Base-by-base conservation (phyloP, 1,284 basidiomycete genomes). In the Cutaneotrichosporon daszewskae region DNA sequence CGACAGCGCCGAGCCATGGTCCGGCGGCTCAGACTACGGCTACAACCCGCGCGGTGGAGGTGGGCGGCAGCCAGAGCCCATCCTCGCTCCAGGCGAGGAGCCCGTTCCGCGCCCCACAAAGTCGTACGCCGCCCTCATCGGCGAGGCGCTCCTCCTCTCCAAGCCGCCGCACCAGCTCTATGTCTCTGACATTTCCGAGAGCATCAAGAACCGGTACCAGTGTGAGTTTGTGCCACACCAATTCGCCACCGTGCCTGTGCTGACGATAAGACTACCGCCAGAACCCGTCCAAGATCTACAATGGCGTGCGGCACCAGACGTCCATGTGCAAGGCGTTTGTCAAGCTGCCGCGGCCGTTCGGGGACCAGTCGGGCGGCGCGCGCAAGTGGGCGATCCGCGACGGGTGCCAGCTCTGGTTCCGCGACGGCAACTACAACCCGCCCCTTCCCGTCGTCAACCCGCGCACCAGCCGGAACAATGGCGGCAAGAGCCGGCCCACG, bases 261-360 rank as follows among this genome's bases (percentile, higher is more conserved):
- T 38, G 31, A 32, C 26, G 20, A 12, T 33, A 28, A 69, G 67
- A 66, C 53, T 72, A 68, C 51, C 63, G 64, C 32, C 64, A 69
- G 35, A 65, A 69, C 55, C 68, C 70, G 3, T 59, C 65, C 35
- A 65, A 71, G 51, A 63, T 72, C 42, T 72, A 72, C 64, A 71
- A 71, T 51, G 70, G 70, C n/a, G 64, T 72, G 20, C 62, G 70
- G 27, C 70, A 72, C 54, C 66, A 67, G 49, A 67, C 69, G 4
- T 70, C 68, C 35, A 66, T 67, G 60, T 69, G 63, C 56, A 65
- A 68, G 42, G 67, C 68, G 0, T 71, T 72, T 45, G 65, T 69
- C 46, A 69, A 70, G 49, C 60, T 71, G 9, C 59, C 63, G 23
- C 58, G 70, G 31, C 65, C 66, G 3, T 69, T 63, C 43, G 70